Percentiles rank a stretch among this genome's conserved stretches.
Conservation (phyloP, 78 protist species). For the Chrysochromulina parva region DNA sequence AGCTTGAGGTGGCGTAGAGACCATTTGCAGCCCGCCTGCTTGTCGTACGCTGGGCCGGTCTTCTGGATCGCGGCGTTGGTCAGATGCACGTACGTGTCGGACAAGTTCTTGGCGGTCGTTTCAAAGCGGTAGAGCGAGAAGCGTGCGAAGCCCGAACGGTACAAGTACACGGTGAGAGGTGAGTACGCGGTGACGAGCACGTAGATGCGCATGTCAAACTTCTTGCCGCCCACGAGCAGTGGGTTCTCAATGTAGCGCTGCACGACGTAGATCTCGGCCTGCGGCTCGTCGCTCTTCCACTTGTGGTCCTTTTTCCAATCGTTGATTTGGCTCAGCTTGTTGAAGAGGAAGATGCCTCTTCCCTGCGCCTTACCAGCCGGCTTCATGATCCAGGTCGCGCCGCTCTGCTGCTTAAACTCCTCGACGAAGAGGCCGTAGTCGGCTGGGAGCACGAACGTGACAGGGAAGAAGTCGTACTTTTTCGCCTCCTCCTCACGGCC, state of each 20-base stretch:
- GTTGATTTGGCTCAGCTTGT: conserved; percentile 69
- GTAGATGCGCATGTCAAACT: conserved; percentile 73
- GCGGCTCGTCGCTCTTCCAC: neutral
- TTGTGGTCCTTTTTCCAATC: conserved; percentile 64
- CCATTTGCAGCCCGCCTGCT: conserved; percentile 73
- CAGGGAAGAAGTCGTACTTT: conserved; percentile 65
- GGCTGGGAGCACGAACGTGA: conserved; percentile 70
- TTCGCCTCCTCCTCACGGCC: conserved; percentile 54
- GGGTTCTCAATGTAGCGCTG: conserved; percentile 68
- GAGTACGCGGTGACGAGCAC: conserved; percentile 17
- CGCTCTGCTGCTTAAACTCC: conserved; percentile 56
- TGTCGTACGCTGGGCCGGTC: conserved; percentile 24
- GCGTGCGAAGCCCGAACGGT: conserved; percentile 86
- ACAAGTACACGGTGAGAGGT: conserved; percentile 49
- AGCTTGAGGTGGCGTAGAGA: conserved; percentile 53
- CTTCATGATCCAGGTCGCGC: conserved; percentile 73
- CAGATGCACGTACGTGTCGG: conserved; percentile 69
- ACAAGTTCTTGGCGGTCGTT: conserved; percentile 31
- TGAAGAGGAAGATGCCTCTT: conserved; percentile 84
- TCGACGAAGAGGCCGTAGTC: conserved; percentile 77
- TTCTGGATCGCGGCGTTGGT: conserved; percentile 91
- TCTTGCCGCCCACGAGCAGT: conserved; percentile 64
- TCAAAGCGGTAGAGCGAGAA: conserved; percentile 50
- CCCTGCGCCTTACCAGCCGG: conserved; percentile 66
- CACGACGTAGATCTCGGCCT: conserved; percentile 49